phyloP scores from a whole-genome alignment of 2,329 filamentous ascomycete genomes.

The Xylariaceae sp. region DNA sequence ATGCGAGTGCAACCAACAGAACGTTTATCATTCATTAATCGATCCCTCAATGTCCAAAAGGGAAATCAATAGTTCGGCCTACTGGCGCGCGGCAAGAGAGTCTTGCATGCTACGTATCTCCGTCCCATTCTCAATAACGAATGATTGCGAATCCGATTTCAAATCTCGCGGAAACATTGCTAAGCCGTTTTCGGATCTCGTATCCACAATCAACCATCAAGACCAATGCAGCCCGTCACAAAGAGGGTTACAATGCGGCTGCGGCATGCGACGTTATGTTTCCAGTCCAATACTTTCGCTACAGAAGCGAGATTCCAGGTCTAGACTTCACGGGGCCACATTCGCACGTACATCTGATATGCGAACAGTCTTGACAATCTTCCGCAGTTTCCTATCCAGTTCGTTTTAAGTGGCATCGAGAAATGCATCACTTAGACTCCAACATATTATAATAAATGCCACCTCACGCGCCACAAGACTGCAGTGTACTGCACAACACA shows the following conservation, averaged over 20 bases:
- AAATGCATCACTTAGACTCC: too few species aligned
- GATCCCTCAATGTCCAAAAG: conserved; percentile 8
- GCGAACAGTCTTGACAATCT: neutral
- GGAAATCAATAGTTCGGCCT: conserved; percentile 18
- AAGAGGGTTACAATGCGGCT: conserved; percentile 30
- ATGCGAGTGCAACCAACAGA: neutral
- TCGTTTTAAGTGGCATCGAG: neutral
- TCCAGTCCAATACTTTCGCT: conserved; percentile 1
- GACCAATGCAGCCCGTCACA: conserved; percentile 17
- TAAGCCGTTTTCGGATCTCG: conserved; percentile 4
- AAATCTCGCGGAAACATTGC: conserved; percentile 10
- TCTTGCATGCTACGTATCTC: conserved; percentile 19
- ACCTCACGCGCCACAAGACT: conserved; percentile 12
- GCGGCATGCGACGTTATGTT: conserved; percentile 24
- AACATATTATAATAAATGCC: too few species aligned
- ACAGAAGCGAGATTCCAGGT: conserved; percentile 5
- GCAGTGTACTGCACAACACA: conserved; percentile 22
- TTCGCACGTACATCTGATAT: neutral
- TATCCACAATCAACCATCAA: conserved; percentile 6
- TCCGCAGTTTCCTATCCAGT: neutral
- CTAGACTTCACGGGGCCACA: conserved; percentile 14
- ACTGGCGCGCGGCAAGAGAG: conserved; percentile 29
- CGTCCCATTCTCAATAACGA: conserved; percentile 1
- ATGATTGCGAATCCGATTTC: conserved; percentile 15
- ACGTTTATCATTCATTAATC: conserved; percentile 2